Percentiles rank a stretch among this genome's conserved stretches.
phyloP scores from a whole-genome alignment of 208 protist species.

The Acanthamoeba castellanii region DNA sequence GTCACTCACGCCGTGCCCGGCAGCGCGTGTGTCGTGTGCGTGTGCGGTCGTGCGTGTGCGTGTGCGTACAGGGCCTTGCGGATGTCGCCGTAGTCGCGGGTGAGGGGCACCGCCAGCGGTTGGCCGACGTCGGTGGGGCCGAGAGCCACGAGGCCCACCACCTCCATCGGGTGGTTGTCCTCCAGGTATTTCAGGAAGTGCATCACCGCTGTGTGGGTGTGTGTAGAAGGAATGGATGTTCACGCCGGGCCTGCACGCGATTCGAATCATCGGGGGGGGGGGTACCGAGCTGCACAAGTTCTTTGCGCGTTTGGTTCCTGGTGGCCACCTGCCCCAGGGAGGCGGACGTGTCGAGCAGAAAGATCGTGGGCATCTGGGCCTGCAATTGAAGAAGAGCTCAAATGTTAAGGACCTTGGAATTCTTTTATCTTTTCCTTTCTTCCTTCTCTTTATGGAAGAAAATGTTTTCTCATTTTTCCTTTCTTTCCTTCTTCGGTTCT shows the following conservation, averaged over 20 bases:
- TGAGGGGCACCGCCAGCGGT: neutral
- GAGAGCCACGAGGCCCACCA: slow-evolving; percentile 7
- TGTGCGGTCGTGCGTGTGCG: too few species aligned
- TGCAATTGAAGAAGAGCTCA: too few species aligned
- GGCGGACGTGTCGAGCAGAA: slow-evolving; percentile 14
- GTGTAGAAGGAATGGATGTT: neutral
- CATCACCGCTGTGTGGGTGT: neutral
- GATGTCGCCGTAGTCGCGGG: neutral
- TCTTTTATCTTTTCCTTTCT: too few species aligned
- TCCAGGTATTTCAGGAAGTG: slow-evolving; percentile 16
- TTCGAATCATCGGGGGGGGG: neutral
- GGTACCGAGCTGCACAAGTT: slow-evolving; percentile 21
- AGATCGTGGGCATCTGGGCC: slow-evolving; percentile 25
- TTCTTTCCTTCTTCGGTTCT: too few species aligned
- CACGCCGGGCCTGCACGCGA: neutral
- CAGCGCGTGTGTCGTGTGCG: too few species aligned
- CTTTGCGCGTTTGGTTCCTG: neutral
- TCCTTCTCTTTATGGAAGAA: too few species aligned
- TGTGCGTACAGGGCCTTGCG: neutral
- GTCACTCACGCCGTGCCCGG: neutral
- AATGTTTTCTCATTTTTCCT: too few species aligned
- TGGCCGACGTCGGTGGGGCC: neutral
- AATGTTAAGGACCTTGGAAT: too few species aligned
- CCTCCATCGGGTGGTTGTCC: slow-evolving; percentile 12
- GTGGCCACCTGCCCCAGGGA: neutral